phyloP scores from a whole-genome alignment of 495 filamentous ascomycete genomes.

The Aspergillus saccharolyticus region DNA sequence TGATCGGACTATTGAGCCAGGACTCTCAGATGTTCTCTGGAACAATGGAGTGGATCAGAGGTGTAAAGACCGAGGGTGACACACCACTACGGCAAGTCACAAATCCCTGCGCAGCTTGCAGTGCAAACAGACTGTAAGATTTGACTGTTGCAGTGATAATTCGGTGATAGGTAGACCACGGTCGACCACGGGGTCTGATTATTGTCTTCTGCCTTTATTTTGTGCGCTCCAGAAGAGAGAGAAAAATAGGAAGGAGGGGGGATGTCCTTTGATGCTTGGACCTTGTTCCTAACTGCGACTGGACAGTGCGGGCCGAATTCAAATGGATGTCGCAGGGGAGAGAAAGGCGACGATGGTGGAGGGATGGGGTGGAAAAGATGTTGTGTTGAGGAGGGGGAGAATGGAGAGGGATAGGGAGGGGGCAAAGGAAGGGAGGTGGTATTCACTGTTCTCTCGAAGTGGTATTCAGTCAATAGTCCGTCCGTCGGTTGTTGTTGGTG shows the following conservation, averaged over 20 bases:
- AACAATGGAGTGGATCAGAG: conserved; percentile 9
- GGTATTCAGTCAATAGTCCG: background rate
- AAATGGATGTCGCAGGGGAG: background rate
- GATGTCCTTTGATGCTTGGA: background rate
- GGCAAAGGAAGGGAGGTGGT: background rate
- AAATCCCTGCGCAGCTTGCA: conserved; percentile 8
- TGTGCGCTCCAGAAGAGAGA: background rate
- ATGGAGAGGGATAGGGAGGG: background rate
- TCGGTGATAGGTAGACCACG: background rate
- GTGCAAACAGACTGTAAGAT: conserved; percentile 7
- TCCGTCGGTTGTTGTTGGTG: background rate
- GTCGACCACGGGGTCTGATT: background rate
- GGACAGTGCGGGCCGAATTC: background rate
- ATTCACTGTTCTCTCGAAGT: background rate
- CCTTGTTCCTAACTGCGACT: background rate
- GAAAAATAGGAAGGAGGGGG: background rate
- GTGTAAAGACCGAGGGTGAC: conserved; percentile 19
- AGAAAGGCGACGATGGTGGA: no score
- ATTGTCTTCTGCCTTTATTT: background rate
- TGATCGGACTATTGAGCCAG: background rate
- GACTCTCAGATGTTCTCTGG: conserved; percentile 3
- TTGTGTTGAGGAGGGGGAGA: background rate
- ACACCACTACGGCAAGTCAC: conserved; percentile 11
- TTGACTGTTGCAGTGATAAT: background rate
- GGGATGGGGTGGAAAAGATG: conserved; percentile 7